Evolutionary conservation across 2,329 filamentous ascomycete species (phyloP), one percentile per base, ranked within the genome.

Genomic region (Hirsutella minnesotensis): DNA sequence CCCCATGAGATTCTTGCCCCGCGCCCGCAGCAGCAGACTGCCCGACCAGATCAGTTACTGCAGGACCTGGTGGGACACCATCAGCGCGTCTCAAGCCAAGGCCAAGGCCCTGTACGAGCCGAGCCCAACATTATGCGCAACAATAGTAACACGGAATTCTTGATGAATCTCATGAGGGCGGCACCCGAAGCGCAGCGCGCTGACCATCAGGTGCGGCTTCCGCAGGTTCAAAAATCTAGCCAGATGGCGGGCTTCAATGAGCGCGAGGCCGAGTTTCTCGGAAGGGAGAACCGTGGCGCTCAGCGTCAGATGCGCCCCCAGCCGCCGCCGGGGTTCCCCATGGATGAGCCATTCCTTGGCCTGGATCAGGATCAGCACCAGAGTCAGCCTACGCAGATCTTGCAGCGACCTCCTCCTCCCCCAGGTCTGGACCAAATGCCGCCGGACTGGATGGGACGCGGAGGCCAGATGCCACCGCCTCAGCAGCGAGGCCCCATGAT

Each of bases 151-250:
- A 77, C 83, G n/a, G 84, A 94, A 49, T 89, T 92, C 57, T 67
- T 95, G 39, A 85, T 94, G 62, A 84, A 81, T 47, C 71, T 95
- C 24, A 92, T 95, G 85, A 69, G 72, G 45, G 64, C 64, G 31
- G 57, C 56, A 1, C 65, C 71, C 0, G 73, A 78, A 22, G 59
- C 64, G 5, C 70, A 70, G 33, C 63, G 69, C 47, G 65, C 66
- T 29, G 76, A 79, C 41, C 73, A 75, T 44, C 55, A 39, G n/a
- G 42, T 45, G 19, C 46, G 41, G 20, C 53, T 52, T 37, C 55
- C 55, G 42, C 52, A 46, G 44, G 43, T 41, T 3, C 53, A 48
- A 30, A 51, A 51, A 41, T 68, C 69, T 43, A 65, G 71, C 41
- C 67, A 68, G 29, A 66, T 72, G 20, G 61, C 65, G 3, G 65